phyloP scores from a whole-genome alignment of 2,329 filamentous ascomycete genomes.

The Arthrobotrys conoides region DNA sequence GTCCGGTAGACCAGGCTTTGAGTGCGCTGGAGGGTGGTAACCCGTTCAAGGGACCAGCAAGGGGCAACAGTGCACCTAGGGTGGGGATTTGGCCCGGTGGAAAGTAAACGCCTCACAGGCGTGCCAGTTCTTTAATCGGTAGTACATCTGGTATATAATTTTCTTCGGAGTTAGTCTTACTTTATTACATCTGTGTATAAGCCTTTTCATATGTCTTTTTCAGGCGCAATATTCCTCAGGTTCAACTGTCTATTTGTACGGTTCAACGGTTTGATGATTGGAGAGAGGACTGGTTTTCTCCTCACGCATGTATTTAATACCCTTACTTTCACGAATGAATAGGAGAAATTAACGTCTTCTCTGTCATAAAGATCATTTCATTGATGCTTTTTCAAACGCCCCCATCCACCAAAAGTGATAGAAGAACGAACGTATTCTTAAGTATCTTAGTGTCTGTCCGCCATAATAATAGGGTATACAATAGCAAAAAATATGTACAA shows the following conservation, averaged over 20 bases:
- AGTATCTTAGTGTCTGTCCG: conserved; percentile 28
- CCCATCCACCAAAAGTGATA: conserved; percentile 8
- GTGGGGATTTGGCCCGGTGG: conserved; percentile 46
- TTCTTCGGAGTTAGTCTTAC: conserved; percentile 16
- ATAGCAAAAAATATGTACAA: conserved; percentile 42
- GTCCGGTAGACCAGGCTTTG: conserved; percentile 51
- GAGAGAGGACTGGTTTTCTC: conserved; percentile 28
- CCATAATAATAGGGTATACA: conserved; percentile 26
- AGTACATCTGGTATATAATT: conserved; percentile 17
- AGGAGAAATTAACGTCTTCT: conserved; percentile 8
- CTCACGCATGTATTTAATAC: conserved; percentile 38
- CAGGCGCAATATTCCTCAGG: conserved; percentile 5
- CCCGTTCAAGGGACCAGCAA: conserved; percentile 40
- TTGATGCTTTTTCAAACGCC: conserved; percentile 21
- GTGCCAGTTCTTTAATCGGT: background rate
- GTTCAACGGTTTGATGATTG: conserved; percentile 23
- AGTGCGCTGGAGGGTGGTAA: conserved; percentile 38
- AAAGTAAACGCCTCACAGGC: background rate
- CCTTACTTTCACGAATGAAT: conserved; percentile 25
- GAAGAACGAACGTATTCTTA: background rate
- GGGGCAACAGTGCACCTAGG: conserved; percentile 22
- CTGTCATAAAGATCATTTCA: conserved; percentile 18
- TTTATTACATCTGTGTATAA: background rate
- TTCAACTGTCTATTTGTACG: background rate
- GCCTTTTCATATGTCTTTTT: conserved; percentile 1